Evolutionary conservation across 2,329 filamentous ascomycete species (phyloP), one percentile per base, ranked within the genome.

Genomic region (Apiospora saccharicola): DNA sequence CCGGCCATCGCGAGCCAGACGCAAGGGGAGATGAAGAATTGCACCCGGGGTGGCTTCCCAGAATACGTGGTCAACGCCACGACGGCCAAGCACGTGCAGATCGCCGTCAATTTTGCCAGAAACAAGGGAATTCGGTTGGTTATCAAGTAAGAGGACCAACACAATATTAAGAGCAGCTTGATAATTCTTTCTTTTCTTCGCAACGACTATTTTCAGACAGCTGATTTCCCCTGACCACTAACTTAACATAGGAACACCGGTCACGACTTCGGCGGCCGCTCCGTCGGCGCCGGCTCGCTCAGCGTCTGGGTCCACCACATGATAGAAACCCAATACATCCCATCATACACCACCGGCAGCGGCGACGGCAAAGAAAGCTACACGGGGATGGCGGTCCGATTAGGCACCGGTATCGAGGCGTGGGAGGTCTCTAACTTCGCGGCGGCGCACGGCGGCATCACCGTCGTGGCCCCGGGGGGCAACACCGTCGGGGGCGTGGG

Each of bases 401-500:
- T 82, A 24, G 80, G 80, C 3, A 75, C 81, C 1, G 82, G 81
- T 2, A 74, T 82, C 6, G 78, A 82, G 79, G 78, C 57, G 19
- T 64, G 57, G 57, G 81, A 83, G 70, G 75, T 81, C 49, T 79
- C 78, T 26, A 70, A 72, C 6, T 67, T 74, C 16, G 83, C 81
- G 77, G 73, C 73, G 2, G 41, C 70, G 12, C 69, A 81, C 71
- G 82, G 82, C 57, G 78, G 57, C 10, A 64, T 82, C 72, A 78
- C 78, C 0, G 72, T 82, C 0, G 72, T 81, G 0, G 77, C 81
- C 0, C 81, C 81, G 0, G 90, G 90, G 2, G 85, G 85, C 2
- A 86, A 84, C 49, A 85, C 85, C 53, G 86, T 86, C 0, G 90
- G 92, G 2, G 88, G 89, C 0, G 82, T 90, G 0, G 90, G 89